Evolutionary conservation across 495 filamentous ascomycete species (phyloP).

Genomic region (Penicillium nucicola): DNA sequence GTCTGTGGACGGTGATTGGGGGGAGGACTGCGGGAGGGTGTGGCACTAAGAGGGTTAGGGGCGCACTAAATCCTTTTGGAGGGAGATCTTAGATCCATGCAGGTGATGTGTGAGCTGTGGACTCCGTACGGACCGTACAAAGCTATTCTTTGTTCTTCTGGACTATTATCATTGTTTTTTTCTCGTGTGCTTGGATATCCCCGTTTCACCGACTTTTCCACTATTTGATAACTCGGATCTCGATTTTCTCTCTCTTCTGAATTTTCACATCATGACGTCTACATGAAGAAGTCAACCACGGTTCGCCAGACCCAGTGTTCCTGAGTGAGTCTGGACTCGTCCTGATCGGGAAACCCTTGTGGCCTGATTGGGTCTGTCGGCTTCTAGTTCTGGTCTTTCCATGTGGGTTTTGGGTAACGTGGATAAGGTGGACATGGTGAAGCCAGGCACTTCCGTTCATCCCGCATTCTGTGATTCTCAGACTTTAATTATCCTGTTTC

Average conservation of each 20-base stretch:
- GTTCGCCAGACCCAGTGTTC: too few species aligned
- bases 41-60: constrained; percentile 14
- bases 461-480: not conserved
- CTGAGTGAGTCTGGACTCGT: not conserved
- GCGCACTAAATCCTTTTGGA: constrained; percentile 12
- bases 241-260: too few species aligned
- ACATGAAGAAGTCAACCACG: too few species aligned
- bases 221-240: too few species aligned
- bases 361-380: constrained; percentile 8
- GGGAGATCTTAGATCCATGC: not conserved
- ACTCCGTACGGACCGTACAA: too few species aligned
- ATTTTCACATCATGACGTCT: too few species aligned
- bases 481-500: not conserved
- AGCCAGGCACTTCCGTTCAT: constrained; percentile 12
- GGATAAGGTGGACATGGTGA: constrained; percentile 9
- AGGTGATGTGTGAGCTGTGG: too few species aligned
- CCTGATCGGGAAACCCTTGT: not conserved
- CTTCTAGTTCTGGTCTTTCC: constrained; percentile 6
- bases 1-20: constrained; percentile 12
- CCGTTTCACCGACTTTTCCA: not conserved
- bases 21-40: constrained; percentile 12
- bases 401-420: not conserved
- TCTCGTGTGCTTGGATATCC: too few species aligned
- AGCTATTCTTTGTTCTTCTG: too few species aligned
- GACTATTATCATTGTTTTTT: too few species aligned